Evolutionary conservation across 2,329 filamentous ascomycete species (phyloP), one percentile per base, ranked within the genome.

Genomic region (Fusarium beomiforme): DNA sequence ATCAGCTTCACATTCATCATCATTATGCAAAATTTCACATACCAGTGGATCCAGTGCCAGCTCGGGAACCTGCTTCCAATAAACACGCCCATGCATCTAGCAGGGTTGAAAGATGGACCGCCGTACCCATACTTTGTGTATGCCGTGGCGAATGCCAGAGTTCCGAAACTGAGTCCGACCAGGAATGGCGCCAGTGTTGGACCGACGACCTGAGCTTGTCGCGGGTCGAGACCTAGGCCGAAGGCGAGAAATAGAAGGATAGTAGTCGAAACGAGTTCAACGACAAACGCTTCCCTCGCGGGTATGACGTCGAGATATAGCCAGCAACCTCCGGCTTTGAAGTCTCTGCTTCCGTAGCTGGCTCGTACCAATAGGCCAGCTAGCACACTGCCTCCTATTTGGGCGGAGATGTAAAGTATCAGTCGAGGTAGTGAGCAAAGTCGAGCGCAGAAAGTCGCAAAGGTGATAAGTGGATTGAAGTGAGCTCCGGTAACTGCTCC

Each of bases 391-490:
- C 86, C 86, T 1, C 79, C 64, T 2, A 80, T 81, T 71, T 88
- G 87, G 17, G 81, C 83, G 5, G 78, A 60, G 8, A 88, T 59
- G 64, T 89, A 89, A 6, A 88, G 69, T 0, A 88, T 71, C 34
- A 83, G 80, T 7, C 86, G 82, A 0, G 86, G 84, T 21, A 88
- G 82, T 1, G 83, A 84, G 13, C 83, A 84, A 6, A 88, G 78
- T 0, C 85, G 81, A 2, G 85, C 83, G 33, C 85, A 84, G 59
- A 88, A 85, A 0, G 86, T 88, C 3, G 84, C 82, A 49, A 88
- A 81, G 0, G 86, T 88, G 55, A 89, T 88, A 7, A 84, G 79
- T 2, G 86, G 86, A 70, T 87, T 88, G 50, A 89, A 79, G 73
- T 89, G 87, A 2, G 84, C 86, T n/a, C 86, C 86, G 7, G 83